Evolutionary conservation across 192 early-diverging fungal genomes (phyloP).

Genomic region (Podila verticillata): DNA sequence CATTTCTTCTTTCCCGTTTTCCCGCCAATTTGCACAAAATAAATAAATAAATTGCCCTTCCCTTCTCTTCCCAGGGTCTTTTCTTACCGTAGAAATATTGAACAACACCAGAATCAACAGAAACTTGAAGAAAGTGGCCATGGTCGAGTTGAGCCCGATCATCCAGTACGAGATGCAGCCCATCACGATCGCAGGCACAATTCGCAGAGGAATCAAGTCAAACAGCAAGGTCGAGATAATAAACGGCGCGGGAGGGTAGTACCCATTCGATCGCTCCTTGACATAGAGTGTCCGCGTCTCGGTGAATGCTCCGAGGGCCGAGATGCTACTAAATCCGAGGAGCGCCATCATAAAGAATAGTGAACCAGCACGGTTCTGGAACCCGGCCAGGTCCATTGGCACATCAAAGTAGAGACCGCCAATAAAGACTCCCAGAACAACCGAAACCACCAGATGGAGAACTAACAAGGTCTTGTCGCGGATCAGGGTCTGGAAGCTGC

Average conservation of each 20-base stretch:
- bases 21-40: too few relatives aligned
- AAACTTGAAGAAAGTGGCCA: conserved; percentile 65
- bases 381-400: conserved; percentile 65
- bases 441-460: conserved; percentile 63
- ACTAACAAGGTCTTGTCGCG: conserved; percentile 54
- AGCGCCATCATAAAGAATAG: conserved; percentile 76
- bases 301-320: conserved; percentile 67
- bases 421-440: conserved; percentile 68
- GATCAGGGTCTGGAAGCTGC: conserved; percentile 54
- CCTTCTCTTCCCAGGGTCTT: too few relatives aligned
- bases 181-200: conserved; percentile 71
- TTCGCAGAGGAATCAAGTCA: conserved; percentile 75
- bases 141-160: conserved; percentile 65
- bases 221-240: conserved; percentile 72
- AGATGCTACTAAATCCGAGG: conserved; percentile 72
- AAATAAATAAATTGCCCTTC: too few relatives aligned
- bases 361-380: conserved; percentile 79
- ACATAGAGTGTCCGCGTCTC: conserved; percentile 55
- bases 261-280: conserved; percentile 60
- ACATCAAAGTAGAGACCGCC: conserved; percentile 73
- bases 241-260: conserved; percentile 54
- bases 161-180: conserved; percentile 73
- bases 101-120: conserved; percentile 71
- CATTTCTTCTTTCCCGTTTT: too few relatives aligned
- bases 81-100: conserved; percentile 55